Base-by-base conservation (phyloP, 108 stramenopile genomes). In the Epithemia pelagica region DNA sequence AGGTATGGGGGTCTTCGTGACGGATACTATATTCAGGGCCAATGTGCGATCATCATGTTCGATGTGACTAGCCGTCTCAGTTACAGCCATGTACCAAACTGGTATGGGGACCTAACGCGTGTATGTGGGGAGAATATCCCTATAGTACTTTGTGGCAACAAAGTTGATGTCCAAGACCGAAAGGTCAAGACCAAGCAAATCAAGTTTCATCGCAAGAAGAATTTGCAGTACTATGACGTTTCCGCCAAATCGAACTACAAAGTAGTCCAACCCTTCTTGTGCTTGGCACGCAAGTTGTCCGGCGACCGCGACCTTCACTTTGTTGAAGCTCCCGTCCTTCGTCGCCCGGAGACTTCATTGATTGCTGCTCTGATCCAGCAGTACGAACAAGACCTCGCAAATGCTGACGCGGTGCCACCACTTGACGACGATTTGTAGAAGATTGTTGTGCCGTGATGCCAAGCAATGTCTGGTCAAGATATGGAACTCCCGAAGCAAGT, bases 241-340 rank as follows among this genome's bases (percentile, higher is more conserved):
- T 89, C 89, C 2, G 89, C 89, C 33, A 94, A 94, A 77, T 76
- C 65, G 30, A 91, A 91, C 76, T 92, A 90, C 78, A 90, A 91
- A 79, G 85, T 89, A 57, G 87, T 89, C 70, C 87, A 86, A 83
- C 93, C 93, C 29, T 89, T 94, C 75, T 74, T 94, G 22, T 89
- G 82, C 81, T 72, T 94, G 90, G 74, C 81, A 89, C 33, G 68
- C 33, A 89, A 92, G 71, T 76, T 95, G 28, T 61, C 69, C 46
- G 87, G 87, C 21, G 82, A 91, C 71, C 56, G 82, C 58, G 70
- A 78, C 66, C 77, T 91, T 66, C 82, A 85, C 66, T 96, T 96
- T 66, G 90, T 93, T 54, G 93, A 93, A 82, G 90, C 92, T 51
- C 90, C 91, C 20, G 95, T 89, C 22, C 78, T 92, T 61, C 87